Base-by-base conservation (phyloP, 2,329 filamentous ascomycete genomes). In the Ascochyta fabae region DNA sequence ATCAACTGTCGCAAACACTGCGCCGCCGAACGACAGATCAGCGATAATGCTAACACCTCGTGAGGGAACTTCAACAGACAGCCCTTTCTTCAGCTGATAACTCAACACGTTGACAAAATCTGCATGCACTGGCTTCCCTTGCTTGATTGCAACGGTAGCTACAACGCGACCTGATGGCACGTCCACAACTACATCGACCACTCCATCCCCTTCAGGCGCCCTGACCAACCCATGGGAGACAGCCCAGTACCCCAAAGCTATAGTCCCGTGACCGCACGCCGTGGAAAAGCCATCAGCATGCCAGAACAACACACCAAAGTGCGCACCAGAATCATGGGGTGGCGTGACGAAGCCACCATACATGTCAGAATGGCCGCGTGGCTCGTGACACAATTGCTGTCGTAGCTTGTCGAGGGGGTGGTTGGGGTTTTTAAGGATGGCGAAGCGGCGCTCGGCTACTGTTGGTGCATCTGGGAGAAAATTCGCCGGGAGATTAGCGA, bases 181-280 rank as follows among this genome's bases (percentile, higher is more conserved):
- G 16, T 60, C 54, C 3, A 60, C n/a, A 8, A 60, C 43, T 3
- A 58, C 58, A 16, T 48, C 53, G 3, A 54, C 50, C 6, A 29
- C 47, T 2, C 47, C 47, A 10, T 55, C 16, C 8, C 29, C 40
- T 2, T 35, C 42, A 10, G 52, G 48, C 5, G 38, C 53, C 10
- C 53, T 29, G 15, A 58, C 51, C 24, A 55, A 3, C 4, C 54
- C 48, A 6, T 16, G 50, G 10, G 12, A 44, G 0, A 60, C 40
- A 16, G 54, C 54, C 54, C 51, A 60, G 42, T 58, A 58, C 15
- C 80, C 80, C 12, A 83, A 60, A 0, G 81, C 81, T 41, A 84
- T 79, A 0, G 81, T 82, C 3, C 80, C 81, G 61, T 83, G 81
- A 3, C 81, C 81, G 56, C 81, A 83, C 74, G 82, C 82, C 5